phyloP scores from a whole-genome alignment of 352 stramenopile species.

The Blastocystis sp. region DNA sequence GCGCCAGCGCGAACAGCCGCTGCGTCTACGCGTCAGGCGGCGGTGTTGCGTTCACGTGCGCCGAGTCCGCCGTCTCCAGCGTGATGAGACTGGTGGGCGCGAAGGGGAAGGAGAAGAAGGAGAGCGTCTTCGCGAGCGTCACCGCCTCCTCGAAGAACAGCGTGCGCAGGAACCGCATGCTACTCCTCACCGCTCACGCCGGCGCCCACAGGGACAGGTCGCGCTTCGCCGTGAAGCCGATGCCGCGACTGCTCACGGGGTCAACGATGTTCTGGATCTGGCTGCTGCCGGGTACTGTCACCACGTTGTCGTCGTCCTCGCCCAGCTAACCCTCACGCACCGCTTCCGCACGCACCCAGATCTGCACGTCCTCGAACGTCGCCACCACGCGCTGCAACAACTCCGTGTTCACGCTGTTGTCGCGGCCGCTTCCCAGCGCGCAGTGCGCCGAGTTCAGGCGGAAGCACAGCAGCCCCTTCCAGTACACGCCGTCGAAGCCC shows the following conservation, averaged over 20 bases:
- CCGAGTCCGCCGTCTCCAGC: not conserved
- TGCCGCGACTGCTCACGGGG: not conserved
- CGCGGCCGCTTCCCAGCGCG: not conserved
- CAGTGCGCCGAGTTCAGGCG: conserved; percentile 8
- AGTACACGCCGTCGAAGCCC: conserved; percentile 40
- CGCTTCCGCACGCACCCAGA: conserved; percentile 10
- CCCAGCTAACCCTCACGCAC: conserved; percentile 20
- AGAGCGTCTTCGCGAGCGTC: not conserved
- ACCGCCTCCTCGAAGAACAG: not conserved
- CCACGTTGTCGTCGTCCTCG: conserved; percentile 52
- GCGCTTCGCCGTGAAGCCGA: conserved; percentile 33
- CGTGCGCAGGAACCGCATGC: conserved; percentile 11
- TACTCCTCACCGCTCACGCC: not conserved
- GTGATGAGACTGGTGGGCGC: not conserved
- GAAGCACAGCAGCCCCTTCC: conserved; percentile 31
- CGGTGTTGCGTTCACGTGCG: not conserved
- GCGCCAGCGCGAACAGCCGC: not conserved
- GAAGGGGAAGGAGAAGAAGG: not conserved
- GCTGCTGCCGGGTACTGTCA: not conserved
- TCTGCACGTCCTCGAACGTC: not conserved
- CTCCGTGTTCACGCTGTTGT: not conserved
- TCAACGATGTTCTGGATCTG: conserved; percentile 35
- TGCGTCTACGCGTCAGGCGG: not conserved
- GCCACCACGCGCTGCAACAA: not conserved
- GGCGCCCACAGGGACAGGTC: not conserved